phyloP scores from a whole-genome alignment of 2,329 filamentous ascomycete genomes.

The Venturia oleaginea region DNA sequence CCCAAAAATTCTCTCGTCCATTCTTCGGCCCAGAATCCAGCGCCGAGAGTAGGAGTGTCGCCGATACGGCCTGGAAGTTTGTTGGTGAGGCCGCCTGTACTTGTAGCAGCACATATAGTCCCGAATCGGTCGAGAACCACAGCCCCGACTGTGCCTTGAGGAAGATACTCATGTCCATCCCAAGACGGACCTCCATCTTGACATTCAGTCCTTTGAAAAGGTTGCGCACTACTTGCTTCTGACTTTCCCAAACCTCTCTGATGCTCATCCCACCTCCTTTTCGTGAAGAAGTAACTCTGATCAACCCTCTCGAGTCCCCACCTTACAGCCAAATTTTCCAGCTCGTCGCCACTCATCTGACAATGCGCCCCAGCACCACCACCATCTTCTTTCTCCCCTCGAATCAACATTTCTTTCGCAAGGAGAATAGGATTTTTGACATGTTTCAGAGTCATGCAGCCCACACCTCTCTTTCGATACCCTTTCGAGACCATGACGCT shows the following conservation, averaged over 20 bases:
- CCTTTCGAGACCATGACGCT: constrained; percentile 74
- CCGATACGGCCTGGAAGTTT: constrained; percentile 79
- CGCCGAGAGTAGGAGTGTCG: constrained; percentile 74
- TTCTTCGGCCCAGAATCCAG: constrained; percentile 85
- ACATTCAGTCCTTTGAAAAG: neutral
- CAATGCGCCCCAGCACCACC: constrained; percentile 58
- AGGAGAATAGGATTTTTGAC: constrained; percentile 76
- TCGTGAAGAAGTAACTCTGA: constrained; percentile 68
- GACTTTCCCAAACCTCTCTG: constrained; percentile 46
- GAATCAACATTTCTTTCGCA: constrained; percentile 60
- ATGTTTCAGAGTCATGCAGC: constrained; percentile 60
- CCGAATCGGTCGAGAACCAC: constrained; percentile 73
- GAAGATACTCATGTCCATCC: constrained; percentile 57
- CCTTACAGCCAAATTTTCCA: constrained; percentile 56
- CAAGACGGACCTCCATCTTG: constrained; percentile 35
- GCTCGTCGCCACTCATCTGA: constrained; percentile 57
- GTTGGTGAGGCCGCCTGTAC: constrained; percentile 74
- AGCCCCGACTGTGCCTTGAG: constrained; percentile 77
- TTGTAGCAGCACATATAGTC: constrained; percentile 58
- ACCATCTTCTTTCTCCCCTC: constrained; percentile 53
- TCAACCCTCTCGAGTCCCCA: constrained; percentile 66
- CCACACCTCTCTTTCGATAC: constrained; percentile 65
- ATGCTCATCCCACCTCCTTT: constrained; percentile 72
- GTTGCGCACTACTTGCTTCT: neutral
- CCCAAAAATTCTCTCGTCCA: constrained; percentile 47